Conservation (phyloP, 345 rosid genomes). For the Limnanthes douglasii region DNA sequence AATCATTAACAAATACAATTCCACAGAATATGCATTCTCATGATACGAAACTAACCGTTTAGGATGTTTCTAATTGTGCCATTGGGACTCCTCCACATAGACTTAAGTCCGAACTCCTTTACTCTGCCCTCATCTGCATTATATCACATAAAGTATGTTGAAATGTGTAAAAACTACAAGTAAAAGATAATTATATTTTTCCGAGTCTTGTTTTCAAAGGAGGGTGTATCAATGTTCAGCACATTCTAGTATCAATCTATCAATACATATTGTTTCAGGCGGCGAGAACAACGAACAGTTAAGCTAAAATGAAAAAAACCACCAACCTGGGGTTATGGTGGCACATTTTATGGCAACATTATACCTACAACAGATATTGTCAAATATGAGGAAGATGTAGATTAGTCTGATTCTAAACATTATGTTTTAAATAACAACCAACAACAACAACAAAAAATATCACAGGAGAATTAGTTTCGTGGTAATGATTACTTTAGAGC, state of each 20-base stretch:
- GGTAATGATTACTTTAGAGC: background rate
- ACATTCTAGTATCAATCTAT: too few species aligned
- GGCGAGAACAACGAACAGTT: background rate
- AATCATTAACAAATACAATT: too few species aligned
- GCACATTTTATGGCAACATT: constrained; percentile 98
- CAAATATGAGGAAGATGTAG: too few species aligned
- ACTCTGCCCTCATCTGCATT: constrained; percentile 88
- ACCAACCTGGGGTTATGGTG: constrained; percentile 88
- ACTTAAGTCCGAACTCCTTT: constrained; percentile 77
- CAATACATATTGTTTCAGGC: background rate
- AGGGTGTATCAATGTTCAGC: too few species aligned
- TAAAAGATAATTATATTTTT: too few species aligned
- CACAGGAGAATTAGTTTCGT: background rate
- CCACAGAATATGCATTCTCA: too few species aligned
- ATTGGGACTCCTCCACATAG: constrained; percentile 98
- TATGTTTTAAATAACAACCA: too few species aligned
- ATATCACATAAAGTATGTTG: constrained; percentile 1
- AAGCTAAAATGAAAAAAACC: constrained; percentile 1
- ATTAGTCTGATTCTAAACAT: too few species aligned
- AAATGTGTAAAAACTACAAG: too few species aligned
- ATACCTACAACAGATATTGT: constrained; percentile 36
- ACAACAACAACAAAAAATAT: background rate
- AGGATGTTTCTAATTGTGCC: constrained; percentile 96
- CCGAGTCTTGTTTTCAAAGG: too few species aligned
- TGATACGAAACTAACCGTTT: constrained; percentile 63